Conservation (phyloP, 2,329 filamentous ascomycete genomes). For the Podosphaera leucotricha region DNA sequence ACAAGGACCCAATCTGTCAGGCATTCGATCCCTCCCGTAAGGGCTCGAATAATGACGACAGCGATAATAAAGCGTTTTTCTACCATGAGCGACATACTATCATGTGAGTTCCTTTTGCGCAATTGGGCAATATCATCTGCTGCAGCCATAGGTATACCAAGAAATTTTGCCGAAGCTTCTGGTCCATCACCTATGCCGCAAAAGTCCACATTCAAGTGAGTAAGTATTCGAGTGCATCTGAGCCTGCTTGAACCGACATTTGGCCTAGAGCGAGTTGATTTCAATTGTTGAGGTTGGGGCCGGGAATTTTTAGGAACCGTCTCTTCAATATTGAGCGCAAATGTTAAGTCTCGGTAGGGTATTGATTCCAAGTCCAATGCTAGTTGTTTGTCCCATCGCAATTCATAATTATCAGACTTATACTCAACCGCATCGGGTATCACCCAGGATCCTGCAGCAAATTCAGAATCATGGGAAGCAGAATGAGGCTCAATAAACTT, state of each 20-base stretch:
- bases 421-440: background rate
- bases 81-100: conserved; percentile 18
- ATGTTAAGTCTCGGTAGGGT: conserved; percentile 16
- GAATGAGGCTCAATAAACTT: background rate
- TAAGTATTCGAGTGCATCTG: conserved; percentile 8
- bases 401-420: conserved; percentile 1
- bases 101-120: conserved; percentile 13
- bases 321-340: conserved; percentile 14
- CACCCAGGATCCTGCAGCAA: conserved; percentile 6
- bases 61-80: conserved; percentile 29
- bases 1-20: conserved; percentile 37
- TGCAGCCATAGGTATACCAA: conserved; percentile 8
- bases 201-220: conserved; percentile 9
- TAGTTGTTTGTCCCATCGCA: conserved; percentile 14
- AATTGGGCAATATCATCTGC: conserved; percentile 6
- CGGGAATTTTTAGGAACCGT: conserved; percentile 2
- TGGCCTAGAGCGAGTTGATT: background rate
- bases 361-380: conserved; percentile 21
- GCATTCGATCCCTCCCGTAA: conserved; percentile 36
- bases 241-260: background rate
- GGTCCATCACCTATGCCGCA: conserved; percentile 8
- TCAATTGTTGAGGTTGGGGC: background rate
- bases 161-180: conserved; percentile 3
- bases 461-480: background rate
- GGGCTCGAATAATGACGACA: conserved; percentile 31